Conservation (phyloP, 2,329 filamentous ascomycete species). For the Fusarium illudens region DNA sequence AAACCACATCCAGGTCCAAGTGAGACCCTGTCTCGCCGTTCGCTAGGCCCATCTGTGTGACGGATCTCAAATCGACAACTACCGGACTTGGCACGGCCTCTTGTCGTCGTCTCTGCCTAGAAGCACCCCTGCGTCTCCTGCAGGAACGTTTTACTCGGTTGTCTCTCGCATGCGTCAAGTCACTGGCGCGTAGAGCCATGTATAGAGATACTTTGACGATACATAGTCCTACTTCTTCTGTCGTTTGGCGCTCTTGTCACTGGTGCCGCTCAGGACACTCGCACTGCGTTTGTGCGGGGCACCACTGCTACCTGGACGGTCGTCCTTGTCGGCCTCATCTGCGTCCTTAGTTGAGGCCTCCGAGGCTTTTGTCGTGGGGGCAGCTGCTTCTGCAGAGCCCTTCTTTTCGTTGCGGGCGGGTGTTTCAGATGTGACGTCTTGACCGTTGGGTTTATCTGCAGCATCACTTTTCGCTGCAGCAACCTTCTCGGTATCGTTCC, state of each 20-base stretch:
- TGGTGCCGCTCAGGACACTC: slow-evolving; percentile 77
- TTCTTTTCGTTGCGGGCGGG: slow-evolving; percentile 28
- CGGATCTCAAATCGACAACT: slow-evolving; percentile 27
- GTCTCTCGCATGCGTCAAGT: slow-evolving; percentile 22
- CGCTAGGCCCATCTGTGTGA: slow-evolving; percentile 10
- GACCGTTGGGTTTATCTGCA: slow-evolving; percentile 21
- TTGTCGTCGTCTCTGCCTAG: slow-evolving; percentile 7
- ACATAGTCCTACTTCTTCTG: slow-evolving; percentile 58
- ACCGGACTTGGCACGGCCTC: slow-evolving; percentile 19
- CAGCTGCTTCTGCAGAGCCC: slow-evolving; percentile 16
- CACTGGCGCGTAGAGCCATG: slow-evolving; percentile 21
- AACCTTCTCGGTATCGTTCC: slow-evolving; percentile 23
- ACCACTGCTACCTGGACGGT: slow-evolving; percentile 51
- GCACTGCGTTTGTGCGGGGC: slow-evolving; percentile 78
- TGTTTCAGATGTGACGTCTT: slow-evolving; percentile 6
- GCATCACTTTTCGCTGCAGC: slow-evolving; percentile 4
- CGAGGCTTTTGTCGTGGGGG: slow-evolving; percentile 8
- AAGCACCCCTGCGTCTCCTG: slow-evolving; percentile 17
- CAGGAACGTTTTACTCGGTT: slow-evolving; percentile 19
- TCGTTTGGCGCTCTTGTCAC: slow-evolving; percentile 69
- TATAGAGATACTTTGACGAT: slow-evolving; percentile 36
- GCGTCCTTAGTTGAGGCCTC: slow-evolving; percentile 26
- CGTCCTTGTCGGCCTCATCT: slow-evolving; percentile 42
- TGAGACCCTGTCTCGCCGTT: slow-evolving; percentile 15
- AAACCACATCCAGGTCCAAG: slow-evolving; percentile 6